Conservation (phyloP, 1,139 yeast genomes). For the Yamadazyma epiphylla region DNA sequence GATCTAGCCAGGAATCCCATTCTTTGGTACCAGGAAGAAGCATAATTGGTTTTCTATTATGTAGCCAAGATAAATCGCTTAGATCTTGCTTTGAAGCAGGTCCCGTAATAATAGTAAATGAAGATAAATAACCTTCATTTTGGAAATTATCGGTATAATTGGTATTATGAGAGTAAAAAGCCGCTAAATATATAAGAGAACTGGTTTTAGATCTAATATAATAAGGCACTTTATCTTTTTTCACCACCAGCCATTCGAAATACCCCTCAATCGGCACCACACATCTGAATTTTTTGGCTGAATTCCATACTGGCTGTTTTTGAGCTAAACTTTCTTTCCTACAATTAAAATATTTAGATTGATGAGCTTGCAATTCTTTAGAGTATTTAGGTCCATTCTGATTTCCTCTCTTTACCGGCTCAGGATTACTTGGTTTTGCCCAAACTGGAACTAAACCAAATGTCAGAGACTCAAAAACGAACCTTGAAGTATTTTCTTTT, state of each 20-base stretch:
- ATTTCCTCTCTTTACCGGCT: conserved; percentile 18
- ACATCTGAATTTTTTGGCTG: conserved; percentile 48
- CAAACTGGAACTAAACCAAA: conserved; percentile 43
- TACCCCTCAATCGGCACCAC: conserved; percentile 80
- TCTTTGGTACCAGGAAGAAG: conserved; percentile 52
- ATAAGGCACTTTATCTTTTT: conserved; percentile 53
- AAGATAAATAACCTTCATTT: conserved; percentile 30
- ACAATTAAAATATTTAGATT: conserved; percentile 54
- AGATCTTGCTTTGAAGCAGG: conserved; percentile 48
- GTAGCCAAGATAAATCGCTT: conserved; percentile 62
- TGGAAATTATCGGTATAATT: conserved; percentile 25
- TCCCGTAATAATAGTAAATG: conserved; percentile 73
- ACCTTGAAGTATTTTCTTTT: conserved; percentile 7
- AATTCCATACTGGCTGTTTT: conserved; percentile 48
- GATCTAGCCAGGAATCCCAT: conserved; percentile 64
- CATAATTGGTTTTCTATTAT: conserved; percentile 73
- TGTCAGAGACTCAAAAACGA: conserved; percentile 34
- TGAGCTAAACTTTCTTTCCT: conserved; percentile 51
- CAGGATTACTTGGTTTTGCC: conserved; percentile 35
- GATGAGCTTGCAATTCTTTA: conserved; percentile 25
- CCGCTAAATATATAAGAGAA: conserved; percentile 65
- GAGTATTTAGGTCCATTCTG: conserved; percentile 19
- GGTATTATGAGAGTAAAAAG: conserved; percentile 53
- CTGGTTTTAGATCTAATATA: conserved; percentile 53
- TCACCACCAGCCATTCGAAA: conserved; percentile 66